These are phyloP conservation scores for Metrosideros polymorpha DNA, from an alignment of 441 rosid genomes.

Conservation along the genomic window DNA sequence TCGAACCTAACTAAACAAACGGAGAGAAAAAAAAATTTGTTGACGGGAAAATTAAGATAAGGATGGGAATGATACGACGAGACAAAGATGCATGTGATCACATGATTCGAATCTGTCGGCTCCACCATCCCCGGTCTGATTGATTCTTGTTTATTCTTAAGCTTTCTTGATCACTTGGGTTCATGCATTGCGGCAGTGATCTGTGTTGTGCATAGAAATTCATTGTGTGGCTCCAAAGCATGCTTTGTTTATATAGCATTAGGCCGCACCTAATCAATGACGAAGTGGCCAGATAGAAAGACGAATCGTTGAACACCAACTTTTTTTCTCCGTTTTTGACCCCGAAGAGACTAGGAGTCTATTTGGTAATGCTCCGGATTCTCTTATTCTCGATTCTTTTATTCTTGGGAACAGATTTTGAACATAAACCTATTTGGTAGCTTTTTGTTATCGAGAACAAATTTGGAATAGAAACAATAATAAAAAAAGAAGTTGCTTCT, in stretches of 20 bases:
- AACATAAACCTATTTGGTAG: no score
- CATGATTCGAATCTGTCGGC: not conserved
- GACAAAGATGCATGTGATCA: not conserved
- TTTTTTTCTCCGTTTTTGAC: not conserved
- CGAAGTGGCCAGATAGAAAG: not conserved
- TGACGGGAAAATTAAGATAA: not conserved
- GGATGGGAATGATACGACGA: not conserved
- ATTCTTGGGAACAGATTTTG: no score
- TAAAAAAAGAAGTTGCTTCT: no score
- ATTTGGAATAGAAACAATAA: no score
- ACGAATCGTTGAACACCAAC: not conserved
- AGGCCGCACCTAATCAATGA: not conserved
- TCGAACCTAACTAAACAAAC: not conserved
- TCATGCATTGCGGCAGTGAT: not conserved
- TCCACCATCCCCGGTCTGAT: not conserved
- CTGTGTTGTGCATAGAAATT: not conserved
- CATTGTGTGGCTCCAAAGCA: not conserved
- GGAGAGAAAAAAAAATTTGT: not conserved
- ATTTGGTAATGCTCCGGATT: no score
- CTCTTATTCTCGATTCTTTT: no score
- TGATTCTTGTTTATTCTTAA: not conserved
- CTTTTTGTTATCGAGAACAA: no score
- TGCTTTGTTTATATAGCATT: not conserved
- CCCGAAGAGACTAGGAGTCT: not conserved
- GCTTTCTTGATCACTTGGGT: not conserved